phyloP scores from a whole-genome alignment of 306 rosid species.

The Argentina anserina region DNA sequence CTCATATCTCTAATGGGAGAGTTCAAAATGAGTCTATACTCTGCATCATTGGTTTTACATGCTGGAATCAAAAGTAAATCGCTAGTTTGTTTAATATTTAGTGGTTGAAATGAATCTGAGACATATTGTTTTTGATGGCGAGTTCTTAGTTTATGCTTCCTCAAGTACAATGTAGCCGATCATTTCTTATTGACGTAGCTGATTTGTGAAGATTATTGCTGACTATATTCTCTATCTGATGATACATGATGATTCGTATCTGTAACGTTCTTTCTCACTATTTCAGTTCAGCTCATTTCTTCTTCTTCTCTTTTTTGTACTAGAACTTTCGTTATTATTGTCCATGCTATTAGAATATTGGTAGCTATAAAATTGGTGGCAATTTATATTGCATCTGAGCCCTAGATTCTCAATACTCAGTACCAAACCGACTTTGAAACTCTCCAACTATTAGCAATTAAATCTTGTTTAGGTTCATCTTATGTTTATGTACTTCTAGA shows the following conservation, averaged over 20 bases:
- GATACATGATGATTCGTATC: conserved; percentile 48
- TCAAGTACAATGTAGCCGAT: background rate
- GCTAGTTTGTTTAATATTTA: background rate
- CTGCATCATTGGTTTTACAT: background rate
- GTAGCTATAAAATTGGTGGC: no score
- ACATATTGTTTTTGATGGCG: background rate
- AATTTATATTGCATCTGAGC: no score
- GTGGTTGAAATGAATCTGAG: background rate
- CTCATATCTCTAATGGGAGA: background rate
- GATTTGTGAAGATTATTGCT: background rate
- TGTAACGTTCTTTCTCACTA: no score
- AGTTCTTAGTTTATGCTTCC: background rate
- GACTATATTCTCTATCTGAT: background rate
- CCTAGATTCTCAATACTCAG: no score
- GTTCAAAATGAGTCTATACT: background rate
- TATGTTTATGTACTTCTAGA: background rate
- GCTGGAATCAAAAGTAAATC: background rate
- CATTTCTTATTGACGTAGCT: background rate
- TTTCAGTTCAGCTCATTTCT: no score
- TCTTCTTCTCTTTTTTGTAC: no score
- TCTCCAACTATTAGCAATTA: no score
- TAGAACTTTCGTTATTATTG: no score
- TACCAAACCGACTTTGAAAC: no score
- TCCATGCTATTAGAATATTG: no score
- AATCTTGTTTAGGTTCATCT: no score